These are phyloP conservation scores for Lyophyllum decastes DNA, from an alignment of 768 basidiomycete species.

Conservation along the genomic window DNA sequence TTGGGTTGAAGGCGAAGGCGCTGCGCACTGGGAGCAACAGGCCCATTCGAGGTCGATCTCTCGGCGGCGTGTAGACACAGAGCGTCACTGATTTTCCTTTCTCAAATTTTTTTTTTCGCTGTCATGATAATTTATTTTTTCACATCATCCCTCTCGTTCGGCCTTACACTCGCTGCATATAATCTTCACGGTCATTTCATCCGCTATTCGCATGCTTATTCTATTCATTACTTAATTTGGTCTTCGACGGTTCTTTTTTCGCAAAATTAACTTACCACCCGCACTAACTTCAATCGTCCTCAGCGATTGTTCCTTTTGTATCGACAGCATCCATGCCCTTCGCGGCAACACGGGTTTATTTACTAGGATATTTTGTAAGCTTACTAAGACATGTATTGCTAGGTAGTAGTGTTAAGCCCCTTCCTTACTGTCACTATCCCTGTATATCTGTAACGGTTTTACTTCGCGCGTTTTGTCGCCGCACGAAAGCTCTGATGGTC, in stretches of 20 bases:
- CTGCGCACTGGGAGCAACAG: constrained; percentile 62
- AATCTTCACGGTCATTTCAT: constrained; percentile 11
- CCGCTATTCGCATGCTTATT: neutral
- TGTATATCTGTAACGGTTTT: too few species aligned
- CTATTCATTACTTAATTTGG: neutral
- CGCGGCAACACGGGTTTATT: constrained; percentile 2
- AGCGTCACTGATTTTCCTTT: constrained; percentile 22
- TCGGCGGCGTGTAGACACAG: constrained; percentile 34
- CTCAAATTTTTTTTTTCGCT: neutral
- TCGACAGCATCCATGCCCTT: constrained; percentile 11
- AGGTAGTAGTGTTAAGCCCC: neutral
- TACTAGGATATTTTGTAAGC: constrained; percentile 6
- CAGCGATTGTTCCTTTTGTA: constrained; percentile 6
- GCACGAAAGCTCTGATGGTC: too few species aligned
- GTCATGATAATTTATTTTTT: constrained; percentile 1
- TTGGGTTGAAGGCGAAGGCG: constrained; percentile 72
- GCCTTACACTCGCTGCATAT: constrained; percentile 20
- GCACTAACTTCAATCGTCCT: neutral
- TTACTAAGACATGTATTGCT: constrained; percentile 13
- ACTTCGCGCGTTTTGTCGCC: too few species aligned
- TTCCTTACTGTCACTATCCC: neutral
- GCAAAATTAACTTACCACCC: constrained; percentile 6
- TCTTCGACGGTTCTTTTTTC: neutral
- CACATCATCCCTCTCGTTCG: constrained; percentile 3
- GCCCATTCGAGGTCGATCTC: constrained; percentile 33